These are phyloP conservation scores for Raphanus sativus DNA, from an alignment of 345 rosid genomes.

Conservation along the genomic window DNA sequence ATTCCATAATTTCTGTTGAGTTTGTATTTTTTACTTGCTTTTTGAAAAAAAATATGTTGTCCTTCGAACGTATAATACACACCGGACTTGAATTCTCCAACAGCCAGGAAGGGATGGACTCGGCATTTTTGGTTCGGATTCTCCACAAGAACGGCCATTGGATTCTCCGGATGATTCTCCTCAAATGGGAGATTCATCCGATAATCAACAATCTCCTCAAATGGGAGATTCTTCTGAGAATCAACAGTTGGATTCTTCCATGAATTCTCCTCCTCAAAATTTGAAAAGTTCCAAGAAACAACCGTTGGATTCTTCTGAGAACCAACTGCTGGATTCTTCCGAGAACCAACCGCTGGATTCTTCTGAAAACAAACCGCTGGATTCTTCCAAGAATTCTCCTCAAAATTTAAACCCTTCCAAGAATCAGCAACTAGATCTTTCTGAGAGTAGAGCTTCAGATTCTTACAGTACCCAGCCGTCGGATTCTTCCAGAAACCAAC, in stretches of 20 bases:
- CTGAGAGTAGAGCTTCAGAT: neutral
- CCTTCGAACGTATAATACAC: neutral
- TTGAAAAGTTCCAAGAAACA: neutral
- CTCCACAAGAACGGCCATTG: neutral
- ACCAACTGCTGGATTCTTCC: too few species aligned
- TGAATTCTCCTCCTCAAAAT: neutral
- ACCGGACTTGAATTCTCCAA: neutral
- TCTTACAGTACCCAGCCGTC: neutral
- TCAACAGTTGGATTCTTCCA: neutral
- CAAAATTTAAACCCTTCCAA: neutral
- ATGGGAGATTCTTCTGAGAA: neutral
- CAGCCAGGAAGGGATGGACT: constrained; percentile 5
- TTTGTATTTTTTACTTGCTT: neutral
- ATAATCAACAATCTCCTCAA: neutral
- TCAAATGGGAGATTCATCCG: neutral
- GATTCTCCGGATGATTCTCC: neutral
- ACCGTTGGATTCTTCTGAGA: neutral
- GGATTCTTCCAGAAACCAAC: neutral
- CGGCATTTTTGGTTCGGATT: constrained; percentile 11
- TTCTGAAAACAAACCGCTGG: neutral
- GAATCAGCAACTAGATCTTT: neutral
- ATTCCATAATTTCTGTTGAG: neutral
- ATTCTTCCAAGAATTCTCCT: neutral
- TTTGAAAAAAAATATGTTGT: neutral
- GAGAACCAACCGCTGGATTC: neutral